A percentile compares a stretch with the other conserved stretches of the same genome.
Evolutionary conservation across 2,329 filamentous ascomycete genomes (phyloP).

Genomic region (Penicillium freii): DNA sequence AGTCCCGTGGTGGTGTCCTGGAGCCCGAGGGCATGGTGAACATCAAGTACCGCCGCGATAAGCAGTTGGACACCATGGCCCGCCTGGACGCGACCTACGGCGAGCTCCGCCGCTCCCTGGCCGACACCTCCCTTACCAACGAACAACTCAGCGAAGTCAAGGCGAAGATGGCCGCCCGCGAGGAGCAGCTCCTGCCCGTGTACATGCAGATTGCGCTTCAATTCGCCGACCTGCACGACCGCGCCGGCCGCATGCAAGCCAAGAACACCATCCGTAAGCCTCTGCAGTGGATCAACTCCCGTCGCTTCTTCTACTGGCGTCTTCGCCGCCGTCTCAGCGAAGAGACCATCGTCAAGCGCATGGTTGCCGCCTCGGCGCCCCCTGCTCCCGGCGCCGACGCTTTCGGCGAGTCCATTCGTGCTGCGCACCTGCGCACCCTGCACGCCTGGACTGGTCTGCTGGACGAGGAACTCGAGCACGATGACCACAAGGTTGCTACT

Average conservation of each 20-base stretch:
- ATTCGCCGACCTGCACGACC: constrained; percentile 96
- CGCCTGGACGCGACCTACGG: constrained; percentile 84
- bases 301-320: constrained; percentile 99
- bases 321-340: constrained; percentile 94
- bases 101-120: constrained; percentile 75
- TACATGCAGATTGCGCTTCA: constrained; percentile 95
- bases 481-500: constrained; percentile 78
- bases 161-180: constrained; percentile 76
- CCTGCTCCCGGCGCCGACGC: constrained; percentile 40
- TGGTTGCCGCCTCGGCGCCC: constrained; percentile 53
- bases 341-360: constrained; percentile 92
- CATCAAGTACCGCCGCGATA: constrained; percentile 98
- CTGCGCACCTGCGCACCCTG: constrained; percentile 69
- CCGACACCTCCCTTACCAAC: constrained; percentile 64
- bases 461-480: constrained; percentile 66
- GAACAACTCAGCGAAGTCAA: constrained; percentile 79
- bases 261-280: constrained; percentile 87
- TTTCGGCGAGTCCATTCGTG: constrained; percentile 53
- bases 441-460: constrained; percentile 76
- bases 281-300: constrained; percentile 81
- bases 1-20: constrained; percentile 92
- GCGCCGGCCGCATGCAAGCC: constrained; percentile 94
- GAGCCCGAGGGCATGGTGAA: constrained; percentile 97
- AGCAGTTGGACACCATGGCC: constrained; percentile 96
- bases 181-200: constrained; percentile 85